Percentiles rank a stretch among this genome's conserved stretches.
phyloP scores from a whole-genome alignment of 2,329 filamentous ascomycete genomes.

The Paracoccidioides lutzii region DNA sequence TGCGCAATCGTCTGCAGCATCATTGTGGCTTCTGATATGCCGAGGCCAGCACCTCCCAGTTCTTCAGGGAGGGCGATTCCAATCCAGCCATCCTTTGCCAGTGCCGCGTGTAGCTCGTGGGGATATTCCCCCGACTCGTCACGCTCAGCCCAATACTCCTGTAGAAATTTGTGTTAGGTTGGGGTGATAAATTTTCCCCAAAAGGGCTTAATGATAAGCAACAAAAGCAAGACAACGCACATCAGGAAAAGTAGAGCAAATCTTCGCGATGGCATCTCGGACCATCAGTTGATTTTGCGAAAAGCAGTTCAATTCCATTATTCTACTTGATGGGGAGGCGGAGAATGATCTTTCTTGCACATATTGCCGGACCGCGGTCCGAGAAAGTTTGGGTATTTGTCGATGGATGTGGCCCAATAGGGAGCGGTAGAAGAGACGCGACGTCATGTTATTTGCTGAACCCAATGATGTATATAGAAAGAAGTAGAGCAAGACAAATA shows the following conservation, averaged over 20 bases:
- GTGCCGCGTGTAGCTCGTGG: constrained; percentile 58
- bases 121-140: constrained; percentile 61
- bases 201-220: constrained; percentile 6
- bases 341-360: constrained; percentile 18
- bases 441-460: constrained; percentile 4
- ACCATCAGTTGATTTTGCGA: constrained; percentile 60
- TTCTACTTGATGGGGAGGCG: constrained; percentile 19
- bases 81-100: constrained; percentile 66
- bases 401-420: not conserved
- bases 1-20: constrained; percentile 77
- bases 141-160: constrained; percentile 60
- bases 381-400: not conserved
- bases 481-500: not conserved
- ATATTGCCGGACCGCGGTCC: not conserved
- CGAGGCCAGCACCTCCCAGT: constrained; percentile 61
- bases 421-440: constrained; percentile 3
- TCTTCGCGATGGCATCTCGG: constrained; percentile 53
- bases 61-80: constrained; percentile 66
- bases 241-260: constrained; percentile 59
- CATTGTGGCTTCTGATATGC: constrained; percentile 69
- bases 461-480: not conserved
- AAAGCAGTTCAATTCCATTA: constrained; percentile 65
- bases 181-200: not conserved
- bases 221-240: constrained; percentile 11
- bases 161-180: not conserved